Base-by-base conservation (phyloP, 116 monocot species). In the Thalassia testudinum region DNA sequence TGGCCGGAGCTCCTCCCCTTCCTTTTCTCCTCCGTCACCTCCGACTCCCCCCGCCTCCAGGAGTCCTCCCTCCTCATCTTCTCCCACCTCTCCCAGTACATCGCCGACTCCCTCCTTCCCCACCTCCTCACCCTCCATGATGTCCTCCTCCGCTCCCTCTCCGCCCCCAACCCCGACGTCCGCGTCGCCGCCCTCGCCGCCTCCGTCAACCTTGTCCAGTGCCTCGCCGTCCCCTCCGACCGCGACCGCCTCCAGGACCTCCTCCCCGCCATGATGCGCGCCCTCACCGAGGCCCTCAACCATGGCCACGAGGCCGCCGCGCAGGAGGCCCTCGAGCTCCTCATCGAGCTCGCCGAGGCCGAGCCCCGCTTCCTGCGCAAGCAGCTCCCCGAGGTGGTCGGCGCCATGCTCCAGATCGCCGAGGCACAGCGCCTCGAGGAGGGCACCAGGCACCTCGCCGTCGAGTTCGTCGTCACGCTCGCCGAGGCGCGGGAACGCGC, bases 1-100 rank as follows among this genome's bases (percentile, higher is more conserved):
- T 95, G 88, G 95, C 95, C 95, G 0, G 88, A 95, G 51, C 62
- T 95, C 24, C 72, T 95, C 23, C 84, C 88, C 1, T 95, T 85
- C 62, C 69, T 95, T 65, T 95, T 88, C 63, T 71, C 73, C 27
- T 62, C 76, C 21, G 74, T 85, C 50, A 70, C 74, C 0, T 63
- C 84, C 0, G 74, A 68, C 21, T 76, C 69, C 1, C 70, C 72
- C 17, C 64, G 54, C 17, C 69, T 81, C 17, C 81, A 81, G 56
- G 76, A 81, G 27, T 76, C 66, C 8, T 45, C 76, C 0, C 66
- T 81, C 1, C 59, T 81, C 28, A 73, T 81, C 24, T 81, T 76
- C 57, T 54, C 81, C 5, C 81, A 76, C 57, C 62, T 81, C 5
- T 69, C 76, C 2, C 76, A 76, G 27, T 76, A 73, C 24, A 67